These are phyloP conservation scores for Carex arenaria DNA, from an alignment of 202 grass and related monocot genomes.

Conservation along the genomic window DNA sequence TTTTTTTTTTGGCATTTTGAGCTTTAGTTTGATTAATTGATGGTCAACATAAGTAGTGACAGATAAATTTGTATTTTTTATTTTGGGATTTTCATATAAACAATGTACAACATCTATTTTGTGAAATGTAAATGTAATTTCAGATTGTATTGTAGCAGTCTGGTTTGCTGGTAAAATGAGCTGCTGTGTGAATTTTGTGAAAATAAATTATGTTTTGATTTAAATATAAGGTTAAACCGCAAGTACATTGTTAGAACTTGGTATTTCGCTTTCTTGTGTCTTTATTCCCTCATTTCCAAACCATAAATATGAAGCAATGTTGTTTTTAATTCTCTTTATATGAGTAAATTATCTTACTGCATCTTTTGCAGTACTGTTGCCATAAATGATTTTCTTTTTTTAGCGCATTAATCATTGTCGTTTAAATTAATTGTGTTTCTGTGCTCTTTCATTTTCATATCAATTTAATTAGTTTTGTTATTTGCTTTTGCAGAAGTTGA, in stretches of 20 bases:
- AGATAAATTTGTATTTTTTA: neutral
- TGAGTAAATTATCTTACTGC: neutral
- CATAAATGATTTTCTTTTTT: neutral
- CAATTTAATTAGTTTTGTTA: slow-evolving; percentile 11
- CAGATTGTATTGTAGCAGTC: neutral
- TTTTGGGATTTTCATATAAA: neutral
- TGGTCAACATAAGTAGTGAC: neutral
- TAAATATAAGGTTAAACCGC: neutral
- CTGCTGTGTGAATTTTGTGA: neutral
- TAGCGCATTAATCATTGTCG: neutral
- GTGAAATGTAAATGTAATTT: neutral
- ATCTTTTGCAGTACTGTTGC: neutral
- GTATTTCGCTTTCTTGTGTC: neutral
- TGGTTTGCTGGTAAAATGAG: too few species aligned
- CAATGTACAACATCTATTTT: neutral
- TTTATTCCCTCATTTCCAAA: neutral
- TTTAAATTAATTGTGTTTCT: neutral
- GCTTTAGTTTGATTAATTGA: neutral
- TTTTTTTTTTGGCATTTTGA: neutral
- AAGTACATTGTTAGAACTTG: neutral
- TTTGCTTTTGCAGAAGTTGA: slow-evolving; percentile 56
- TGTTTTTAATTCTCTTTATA: neutral
- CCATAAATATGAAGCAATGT: neutral
- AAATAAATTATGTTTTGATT: neutral
- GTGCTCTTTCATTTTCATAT: neutral